Conservation (phyloP, 352 stramenopile species). For the Phytophthora ramorum region DNA sequence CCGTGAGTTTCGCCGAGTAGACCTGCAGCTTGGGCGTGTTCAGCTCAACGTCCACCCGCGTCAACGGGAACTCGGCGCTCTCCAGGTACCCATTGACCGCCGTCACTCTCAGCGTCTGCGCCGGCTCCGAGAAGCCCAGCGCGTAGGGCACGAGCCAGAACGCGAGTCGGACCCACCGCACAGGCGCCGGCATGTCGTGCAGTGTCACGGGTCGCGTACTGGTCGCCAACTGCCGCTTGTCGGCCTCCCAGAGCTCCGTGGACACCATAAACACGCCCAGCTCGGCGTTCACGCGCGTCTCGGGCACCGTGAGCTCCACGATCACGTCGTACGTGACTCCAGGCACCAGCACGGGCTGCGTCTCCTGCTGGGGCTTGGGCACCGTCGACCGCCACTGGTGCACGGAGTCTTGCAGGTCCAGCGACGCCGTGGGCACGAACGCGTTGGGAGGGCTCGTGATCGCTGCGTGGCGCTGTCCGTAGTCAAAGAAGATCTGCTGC, state of each 20-base stretch:
- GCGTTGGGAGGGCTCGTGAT: not conserved
- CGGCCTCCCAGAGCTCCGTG: slow-evolving; percentile 44
- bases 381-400: slow-evolving; percentile 69
- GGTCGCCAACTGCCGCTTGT: slow-evolving; percentile 41
- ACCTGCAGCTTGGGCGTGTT: slow-evolving; percentile 80
- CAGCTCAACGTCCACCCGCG: slow-evolving; percentile 54
- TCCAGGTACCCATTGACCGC: slow-evolving; percentile 80
- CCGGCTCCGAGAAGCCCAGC: slow-evolving; percentile 61
- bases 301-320: slow-evolving; percentile 72
- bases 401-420: slow-evolving; percentile 61
- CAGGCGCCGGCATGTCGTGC: slow-evolving; percentile 62
- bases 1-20: slow-evolving; percentile 75
- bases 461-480: slow-evolving; percentile 60
- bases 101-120: slow-evolving; percentile 58
- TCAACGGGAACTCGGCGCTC: slow-evolving; percentile 58
- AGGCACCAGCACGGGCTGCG: slow-evolving; percentile 53
- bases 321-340: slow-evolving; percentile 84
- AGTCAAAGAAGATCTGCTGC: slow-evolving; percentile 81
- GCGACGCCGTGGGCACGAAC: slow-evolving; percentile 51
- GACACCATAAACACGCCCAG: slow-evolving; percentile 85
- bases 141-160: slow-evolving; percentile 65
- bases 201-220: slow-evolving; percentile 72
- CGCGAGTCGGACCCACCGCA: slow-evolving; percentile 53
- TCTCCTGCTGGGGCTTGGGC: slow-evolving; percentile 19
- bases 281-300: slow-evolving; percentile 65